Conservation (phyloP, 192 early-diverging fungal genomes). For the Cladochytrium replicatum region DNA sequence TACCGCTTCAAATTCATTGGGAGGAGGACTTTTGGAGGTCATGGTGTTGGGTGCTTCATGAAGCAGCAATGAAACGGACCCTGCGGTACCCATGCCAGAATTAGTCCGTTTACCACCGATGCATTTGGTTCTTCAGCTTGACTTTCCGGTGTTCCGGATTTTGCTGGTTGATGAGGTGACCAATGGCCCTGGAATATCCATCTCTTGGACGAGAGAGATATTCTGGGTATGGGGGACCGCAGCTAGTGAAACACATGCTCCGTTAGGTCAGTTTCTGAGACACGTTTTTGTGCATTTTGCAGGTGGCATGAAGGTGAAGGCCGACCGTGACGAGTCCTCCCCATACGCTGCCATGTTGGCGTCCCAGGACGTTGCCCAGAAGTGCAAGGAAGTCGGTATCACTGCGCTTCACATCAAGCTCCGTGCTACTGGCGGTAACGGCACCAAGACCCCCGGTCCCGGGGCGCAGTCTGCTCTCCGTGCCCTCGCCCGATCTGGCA, state of each 20-base stretch:
- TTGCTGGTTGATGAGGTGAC: not conserved
- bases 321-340: conserved; percentile 99
- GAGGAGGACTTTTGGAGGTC: too few relatives aligned
- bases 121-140: too few relatives aligned
- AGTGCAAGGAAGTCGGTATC: conserved; percentile 99
- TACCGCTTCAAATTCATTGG: too few relatives aligned
- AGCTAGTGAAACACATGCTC: conserved; percentile 63
- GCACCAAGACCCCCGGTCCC: conserved; percentile 94
- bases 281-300: conserved; percentile 6
- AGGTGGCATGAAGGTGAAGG: conserved; percentile 99
- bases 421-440: conserved; percentile 98
- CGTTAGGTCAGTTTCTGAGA: conserved; percentile 9
- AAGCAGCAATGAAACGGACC: too few relatives aligned
- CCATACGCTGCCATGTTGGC: conserved; percentile 99
- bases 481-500: conserved; percentile 95
- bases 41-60: too few relatives aligned
- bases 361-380: conserved; percentile 93
- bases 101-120: too few relatives aligned
- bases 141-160: too few relatives aligned
- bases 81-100: too few relatives aligned
- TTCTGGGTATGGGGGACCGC: not conserved
- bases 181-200: not conserved
- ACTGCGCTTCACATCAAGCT: conserved; percentile 99
- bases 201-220: not conserved
- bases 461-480: conserved; percentile 98